Base-by-base conservation (phyloP, 129 eudicot species). In the Saussurea involucrata region DNA sequence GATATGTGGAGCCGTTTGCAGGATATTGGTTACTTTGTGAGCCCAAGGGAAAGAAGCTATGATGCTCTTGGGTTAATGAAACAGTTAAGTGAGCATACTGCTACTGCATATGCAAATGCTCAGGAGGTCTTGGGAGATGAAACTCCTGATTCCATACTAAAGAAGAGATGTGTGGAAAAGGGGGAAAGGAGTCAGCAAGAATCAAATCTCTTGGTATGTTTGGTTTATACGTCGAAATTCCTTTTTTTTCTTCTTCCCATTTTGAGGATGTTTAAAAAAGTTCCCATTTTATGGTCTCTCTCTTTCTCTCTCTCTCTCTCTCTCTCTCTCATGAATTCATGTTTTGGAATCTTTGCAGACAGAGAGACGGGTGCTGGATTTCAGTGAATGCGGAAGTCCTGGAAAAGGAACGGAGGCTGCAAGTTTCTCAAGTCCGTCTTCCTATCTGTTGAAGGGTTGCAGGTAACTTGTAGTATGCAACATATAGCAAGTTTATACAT, bases 31-130 rank as follows among this genome's bases (percentile, higher is more conserved):
- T 83, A 83, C 73, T 89, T 87, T 80, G 75, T 88, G 90, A 95
- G 99, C 76, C 97, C 99, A 53, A 89, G 85, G 57, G 94, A 88
- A 29, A 78, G 86, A 76, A 80, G 96, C 80, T 88, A 83, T 40
- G 99, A 95, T 83, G 97, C 97, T 24, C 77, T 92, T 33, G 99
- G 96, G 71, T 76, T 95, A 66, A 89, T 95, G 97, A 92, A 86
- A 76, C 95, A 92, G 77, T 80, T 92, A 72, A 89, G 90, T 69
- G 99, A 88, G 63, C 93, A 91, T 71, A 86, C 88, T 58, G 99
- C 96, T 40, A 29, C 90, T 21, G 89, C 97, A 67, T 89, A 89
- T 80, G 97, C 96, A 60, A 86, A 86, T 72, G 97, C 97, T 27
- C 92, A 86, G 75, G 90, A 92, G 80, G 92, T 92, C 25, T 72